Evolutionary conservation across 2,329 filamentous ascomycete species (phyloP).

Genomic region (Phyllosticta citrichinensis): DNA sequence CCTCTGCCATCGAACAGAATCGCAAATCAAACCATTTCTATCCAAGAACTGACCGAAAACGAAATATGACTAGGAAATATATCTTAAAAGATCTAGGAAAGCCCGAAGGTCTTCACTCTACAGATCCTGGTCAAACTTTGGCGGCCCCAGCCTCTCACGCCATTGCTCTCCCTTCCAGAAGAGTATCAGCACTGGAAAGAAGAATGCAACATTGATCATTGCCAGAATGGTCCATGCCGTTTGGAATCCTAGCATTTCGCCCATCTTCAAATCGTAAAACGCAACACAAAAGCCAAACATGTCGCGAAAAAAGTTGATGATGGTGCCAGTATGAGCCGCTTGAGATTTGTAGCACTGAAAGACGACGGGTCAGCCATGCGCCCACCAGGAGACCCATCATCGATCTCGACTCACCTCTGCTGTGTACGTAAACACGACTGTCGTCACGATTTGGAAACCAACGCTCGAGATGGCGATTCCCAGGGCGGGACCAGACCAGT

Average conservation of each 20-base stretch:
- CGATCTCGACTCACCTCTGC: neutral
- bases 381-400: neutral
- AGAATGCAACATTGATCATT: neutral
- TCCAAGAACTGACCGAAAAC: no score
- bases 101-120: neutral
- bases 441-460: conserved; percentile 4
- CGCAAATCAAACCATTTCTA: no score
- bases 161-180: neutral
- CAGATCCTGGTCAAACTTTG: neutral
- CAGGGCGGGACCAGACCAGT: neutral
- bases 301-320: neutral
- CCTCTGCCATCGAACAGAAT: no score
- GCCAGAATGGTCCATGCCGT: neutral
- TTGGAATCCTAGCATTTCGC: neutral
- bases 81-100: no score
- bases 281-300: neutral
- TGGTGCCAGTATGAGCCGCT: neutral
- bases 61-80: no score
- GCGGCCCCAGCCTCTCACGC: neutral
- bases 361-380: neutral
- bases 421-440: conserved; percentile 1
- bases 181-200: conserved; percentile 3
- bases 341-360: neutral
- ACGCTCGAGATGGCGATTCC: conserved; percentile 2
- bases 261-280: neutral